These are phyloP conservation scores for Pseudogymnoascus sp. DNA, from an alignment of 2,329 filamentous ascomycete genomes.

Conservation along the genomic window DNA sequence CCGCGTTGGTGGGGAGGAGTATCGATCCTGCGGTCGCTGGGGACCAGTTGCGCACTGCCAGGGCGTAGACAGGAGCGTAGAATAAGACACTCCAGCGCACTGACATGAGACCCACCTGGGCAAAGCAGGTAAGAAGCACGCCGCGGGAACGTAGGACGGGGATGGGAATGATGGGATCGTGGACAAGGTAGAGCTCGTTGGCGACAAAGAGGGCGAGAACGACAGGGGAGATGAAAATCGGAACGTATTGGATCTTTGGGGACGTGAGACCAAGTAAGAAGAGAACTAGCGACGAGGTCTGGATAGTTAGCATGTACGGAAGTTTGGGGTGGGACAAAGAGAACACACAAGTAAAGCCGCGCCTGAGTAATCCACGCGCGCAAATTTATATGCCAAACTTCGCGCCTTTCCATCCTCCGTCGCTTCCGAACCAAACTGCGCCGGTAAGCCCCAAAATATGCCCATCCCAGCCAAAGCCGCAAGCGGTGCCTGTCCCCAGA, in stretches of 20 bases:
- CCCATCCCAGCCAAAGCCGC: conserved; percentile 53
- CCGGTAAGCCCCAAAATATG: conserved; percentile 60
- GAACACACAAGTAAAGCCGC: conserved; percentile 54
- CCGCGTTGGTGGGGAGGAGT: conserved; percentile 72
- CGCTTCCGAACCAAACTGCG: conserved; percentile 29
- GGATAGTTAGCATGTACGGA: background rate
- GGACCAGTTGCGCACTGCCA: conserved; percentile 64
- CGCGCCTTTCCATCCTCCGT: conserved; percentile 28
- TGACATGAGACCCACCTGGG: conserved; percentile 72
- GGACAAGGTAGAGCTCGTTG: conserved; percentile 56
- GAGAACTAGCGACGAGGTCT: conserved; percentile 59
- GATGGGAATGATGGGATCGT: conserved; percentile 69
- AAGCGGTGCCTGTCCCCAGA: conserved; percentile 64
- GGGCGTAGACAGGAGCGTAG: conserved; percentile 72
- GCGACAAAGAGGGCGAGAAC: conserved; percentile 48
- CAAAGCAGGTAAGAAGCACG: conserved; percentile 64
- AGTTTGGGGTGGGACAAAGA: background rate
- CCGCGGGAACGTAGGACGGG: conserved; percentile 61
- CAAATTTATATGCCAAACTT: conserved; percentile 48
- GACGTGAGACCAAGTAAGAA: conserved; percentile 66
- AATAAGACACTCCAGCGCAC: conserved; percentile 74
- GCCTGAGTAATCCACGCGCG: conserved; percentile 67
- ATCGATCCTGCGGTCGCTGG: conserved; percentile 67
- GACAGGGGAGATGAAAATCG: conserved; percentile 52
- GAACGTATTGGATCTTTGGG: conserved; percentile 50